Evolutionary conservation across 164 flowering plant genomes (phyloP).

Genomic region (Macadamia tetraphylla): DNA sequence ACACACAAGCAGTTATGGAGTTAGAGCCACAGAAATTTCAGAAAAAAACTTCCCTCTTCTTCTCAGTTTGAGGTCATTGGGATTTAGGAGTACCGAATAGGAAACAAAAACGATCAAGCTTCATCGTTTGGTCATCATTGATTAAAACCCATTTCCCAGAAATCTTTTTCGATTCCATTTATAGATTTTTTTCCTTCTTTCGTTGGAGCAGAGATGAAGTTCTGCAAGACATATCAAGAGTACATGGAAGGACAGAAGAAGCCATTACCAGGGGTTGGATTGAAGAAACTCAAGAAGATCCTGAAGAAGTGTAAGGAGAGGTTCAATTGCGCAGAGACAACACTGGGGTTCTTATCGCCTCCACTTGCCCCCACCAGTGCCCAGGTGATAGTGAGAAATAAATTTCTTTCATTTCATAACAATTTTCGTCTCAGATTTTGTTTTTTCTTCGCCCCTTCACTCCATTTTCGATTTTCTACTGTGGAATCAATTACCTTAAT

Average conservation of each 20-base stretch:
- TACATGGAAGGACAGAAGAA: constrained; percentile 67
- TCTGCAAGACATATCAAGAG: constrained; percentile 81
- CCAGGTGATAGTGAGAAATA: constrained; percentile 28
- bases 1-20: too few species aligned
- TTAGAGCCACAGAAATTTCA: too few species aligned
- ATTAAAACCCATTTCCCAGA: not conserved
- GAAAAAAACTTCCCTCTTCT: too few species aligned
- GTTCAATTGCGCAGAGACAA: constrained; percentile 20
- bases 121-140: not conserved
- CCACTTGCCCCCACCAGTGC: constrained; percentile 45
- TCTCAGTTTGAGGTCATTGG: too few species aligned
- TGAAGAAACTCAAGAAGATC: constrained; percentile 67
- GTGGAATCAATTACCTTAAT: not conserved
- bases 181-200: too few species aligned
- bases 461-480: not conserved
- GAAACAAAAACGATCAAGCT: not conserved
- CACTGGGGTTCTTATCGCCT: constrained; percentile 11
- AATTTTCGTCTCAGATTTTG: not conserved
- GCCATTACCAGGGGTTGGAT: constrained; percentile 61
- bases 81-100: too few species aligned
- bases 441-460: not conserved
- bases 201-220: constrained; percentile 53
- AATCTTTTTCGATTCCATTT: not conserved
- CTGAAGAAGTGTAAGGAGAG: constrained; percentile 61
- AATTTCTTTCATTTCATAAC: not conserved